Evolutionary conservation across 176 grass and related monocot species (phyloP), one percentile per base, ranked within the genome.

Genomic region (Raddia distichophylla): DNA sequence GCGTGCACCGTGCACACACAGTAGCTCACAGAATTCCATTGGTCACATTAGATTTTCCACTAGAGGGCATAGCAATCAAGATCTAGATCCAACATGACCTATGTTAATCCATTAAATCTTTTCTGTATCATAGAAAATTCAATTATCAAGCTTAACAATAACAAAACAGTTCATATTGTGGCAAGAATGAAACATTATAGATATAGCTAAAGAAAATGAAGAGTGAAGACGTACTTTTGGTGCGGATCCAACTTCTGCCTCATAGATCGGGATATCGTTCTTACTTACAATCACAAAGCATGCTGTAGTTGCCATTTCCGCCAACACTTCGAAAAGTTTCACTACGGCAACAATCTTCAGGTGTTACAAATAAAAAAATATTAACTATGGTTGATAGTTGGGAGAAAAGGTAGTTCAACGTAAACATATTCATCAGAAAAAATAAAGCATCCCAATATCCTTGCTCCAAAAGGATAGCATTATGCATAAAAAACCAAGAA

Each of bases 241-340:
- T 58, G 87, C 87, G 0, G 91, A 91, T 73, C 91, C 91, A 61
- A 97, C 85, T 88, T 97, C 94, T 48, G 94, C 89, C 87, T 97
- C 91, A 63, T 97, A 97, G 37, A 97, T 94, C 11, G 94, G 91
- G 64, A 94, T 94, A 43, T 92, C 85, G 6, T 97, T 90, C 87
- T 91, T 97, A 84, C 91, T 90, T 46, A 97, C 94, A 80, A 94
- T 94, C 63, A 92, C 80, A 3, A 97, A 97, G 42, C 94, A 97
- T 47, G 89, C 94, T n/a, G 89, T 92, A 61, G 76, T 93, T n/a
- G 91, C 85, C 94, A 97, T 97, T 86, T 83, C 65, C 64, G 67
- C 70, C 69, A 66, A 49, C 32, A 59, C 18, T 48, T 67, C 12
- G 27, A 77, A 20, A 64, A 37, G 3, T 61, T 79, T 45, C 13